Conservation (phyloP, 495 filamentous ascomycete species). For the Xylaria intraflava region DNA sequence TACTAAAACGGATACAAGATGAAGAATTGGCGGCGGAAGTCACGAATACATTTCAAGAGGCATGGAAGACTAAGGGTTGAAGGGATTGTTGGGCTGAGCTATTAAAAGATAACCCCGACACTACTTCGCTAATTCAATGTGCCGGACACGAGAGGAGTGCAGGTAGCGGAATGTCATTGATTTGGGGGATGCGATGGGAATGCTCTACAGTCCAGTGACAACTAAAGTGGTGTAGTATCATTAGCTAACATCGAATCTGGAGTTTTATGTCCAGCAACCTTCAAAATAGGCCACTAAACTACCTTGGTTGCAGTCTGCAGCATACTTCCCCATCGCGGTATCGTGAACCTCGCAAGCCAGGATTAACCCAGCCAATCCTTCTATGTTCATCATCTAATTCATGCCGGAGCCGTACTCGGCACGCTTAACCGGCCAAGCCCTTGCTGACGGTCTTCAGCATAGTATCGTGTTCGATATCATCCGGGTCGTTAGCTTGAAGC, state of each 20-base stretch:
- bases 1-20: conserved; percentile 72
- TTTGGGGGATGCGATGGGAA: conserved; percentile 2
- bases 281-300: conserved; percentile 20
- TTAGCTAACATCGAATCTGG: conserved; percentile 26
- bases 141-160: neutral
- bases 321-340: conserved; percentile 10
- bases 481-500: conserved; percentile 87
- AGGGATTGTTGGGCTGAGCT: neutral
- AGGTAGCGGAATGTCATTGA: neutral
- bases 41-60: conserved; percentile 57
- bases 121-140: neutral
- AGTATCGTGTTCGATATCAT: conserved; percentile 80
- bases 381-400: conserved; percentile 5
- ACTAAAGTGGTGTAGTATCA: conserved; percentile 23
- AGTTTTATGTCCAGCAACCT: conserved; percentile 22
- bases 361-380: conserved; percentile 1
- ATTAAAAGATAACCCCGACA: neutral
- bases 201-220: conserved; percentile 23
- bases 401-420: conserved; percentile 7
- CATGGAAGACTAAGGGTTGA: conserved; percentile 49
- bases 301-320: conserved; percentile 12
- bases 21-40: conserved; percentile 59
- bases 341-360: conserved; percentile 21
- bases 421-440: conserved; percentile 42
- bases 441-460: conserved; percentile 76